Evolutionary conservation across 1,284 basidiomycete genomes (phyloP), one percentile per base, ranked within the genome.

Genomic region (Leccinum pallidistipes): DNA sequence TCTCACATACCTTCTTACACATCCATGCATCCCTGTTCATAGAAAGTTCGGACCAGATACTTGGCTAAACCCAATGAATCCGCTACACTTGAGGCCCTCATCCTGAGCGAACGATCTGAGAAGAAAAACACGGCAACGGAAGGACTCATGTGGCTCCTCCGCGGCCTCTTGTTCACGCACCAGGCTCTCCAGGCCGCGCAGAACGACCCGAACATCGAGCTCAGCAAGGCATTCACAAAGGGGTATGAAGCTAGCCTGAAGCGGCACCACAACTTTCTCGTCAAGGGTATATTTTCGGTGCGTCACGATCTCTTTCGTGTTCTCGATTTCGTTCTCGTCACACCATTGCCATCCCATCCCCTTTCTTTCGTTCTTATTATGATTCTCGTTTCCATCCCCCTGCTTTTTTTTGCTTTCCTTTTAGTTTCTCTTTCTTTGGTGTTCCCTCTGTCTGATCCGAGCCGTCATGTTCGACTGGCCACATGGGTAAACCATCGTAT

Each of bases 101-200:
- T 97, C 9, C 83, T 84, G 70, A 90, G 92, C 71, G 97, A 99
- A 78, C 88, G 92, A 74, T 81, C 80, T 31, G 90, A 94, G 76
- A 95, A 96, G 82, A 94, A 95, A 77, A 83, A 85, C 12, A 84
- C 85, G 0, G 94, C 96, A 4, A 97, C 95, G 0, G 91, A 97
- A 69, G 95, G 94, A 16, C 83, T 98, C 59, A 81, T 98, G 77
- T 99, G 96, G 97, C 84, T 99, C 55, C 81, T 88, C 60, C 87
- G 94, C 40, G 97, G 95, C 4, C 86, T 97, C 61, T 86, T 89
- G 53, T 99, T 99, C 79, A 99, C 97, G 31, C 88, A 92, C 73
- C 82, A 89, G 64, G 93, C 92, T 0, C 85, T 99, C 55, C 84
- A 91, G 64, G 80, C 84, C 61, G 86, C 90, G 1, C 87, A 94